Evolutionary conservation across 768 basidiomycete genomes (phyloP).

Genomic region (Cystoderma amianthinum): DNA sequence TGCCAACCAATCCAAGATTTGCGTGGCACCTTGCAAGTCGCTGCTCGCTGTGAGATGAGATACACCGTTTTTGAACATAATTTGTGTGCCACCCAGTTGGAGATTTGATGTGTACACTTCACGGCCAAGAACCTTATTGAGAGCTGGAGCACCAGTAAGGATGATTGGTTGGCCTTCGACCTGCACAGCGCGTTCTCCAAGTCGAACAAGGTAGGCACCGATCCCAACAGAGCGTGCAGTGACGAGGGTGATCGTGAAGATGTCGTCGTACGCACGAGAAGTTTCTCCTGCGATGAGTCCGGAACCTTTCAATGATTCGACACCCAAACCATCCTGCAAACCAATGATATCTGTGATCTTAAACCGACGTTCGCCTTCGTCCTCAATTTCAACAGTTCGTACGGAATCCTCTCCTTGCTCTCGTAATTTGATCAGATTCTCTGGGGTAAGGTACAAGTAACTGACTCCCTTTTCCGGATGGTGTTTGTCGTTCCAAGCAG

Average conservation of each 20-base stretch:
- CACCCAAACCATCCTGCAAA: conserved; percentile 94
- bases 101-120: conserved; percentile 99
- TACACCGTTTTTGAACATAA: conserved; percentile 99
- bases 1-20: conserved; percentile 92
- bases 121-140: conserved; percentile 98
- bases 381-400: conserved; percentile 78
- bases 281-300: conserved; percentile 99
- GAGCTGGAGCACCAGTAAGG: conserved; percentile 90
- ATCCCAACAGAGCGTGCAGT: conserved; percentile 99
- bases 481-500: conserved; percentile 78
- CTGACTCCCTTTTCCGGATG: conserved; percentile 93
- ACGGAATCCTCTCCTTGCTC: conserved; percentile 78
- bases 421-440: conserved; percentile 84
- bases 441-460: conserved; percentile 93
- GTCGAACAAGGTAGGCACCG: conserved; percentile 95
- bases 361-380: conserved; percentile 80
- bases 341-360: conserved; percentile 97
- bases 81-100: conserved; percentile 99
- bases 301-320: conserved; percentile 92
- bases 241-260: conserved; percentile 98
- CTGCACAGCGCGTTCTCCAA: conserved; percentile 96
- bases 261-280: conserved; percentile 97
- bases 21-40: conserved; percentile 91
- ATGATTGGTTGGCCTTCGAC: conserved; percentile 99
- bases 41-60: conserved; percentile 94